A percentile compares a stretch with the other conserved stretches of the same genome.
phyloP scores from a whole-genome alignment of 1,139 yeast species.

The Scheffersomyces parashehatae region DNA sequence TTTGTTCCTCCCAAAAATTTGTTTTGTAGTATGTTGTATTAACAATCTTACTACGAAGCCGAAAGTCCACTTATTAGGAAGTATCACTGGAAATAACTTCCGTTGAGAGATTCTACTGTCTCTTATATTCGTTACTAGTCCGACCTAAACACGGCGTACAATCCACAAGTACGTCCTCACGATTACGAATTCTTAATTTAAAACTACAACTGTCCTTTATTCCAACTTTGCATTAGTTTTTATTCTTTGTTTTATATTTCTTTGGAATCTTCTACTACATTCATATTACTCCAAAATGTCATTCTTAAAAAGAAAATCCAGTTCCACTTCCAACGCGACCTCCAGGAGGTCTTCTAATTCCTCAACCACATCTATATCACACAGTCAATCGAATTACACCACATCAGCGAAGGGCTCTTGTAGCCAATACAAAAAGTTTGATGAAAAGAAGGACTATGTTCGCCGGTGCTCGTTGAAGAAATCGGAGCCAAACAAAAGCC shows the following conservation, averaged over 20 bases:
- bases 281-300: not conserved
- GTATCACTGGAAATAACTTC: too few species aligned
- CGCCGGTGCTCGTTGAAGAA: slow-evolving; percentile 39
- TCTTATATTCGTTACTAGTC: too few species aligned
- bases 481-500: slow-evolving; percentile 11
- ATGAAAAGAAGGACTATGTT: slow-evolving; percentile 47
- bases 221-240: not conserved
- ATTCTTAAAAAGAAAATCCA: not conserved
- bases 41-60: too few species aligned
- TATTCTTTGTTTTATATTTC: not conserved
- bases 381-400: not conserved
- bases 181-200: too few species aligned
- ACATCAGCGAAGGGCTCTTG: slow-evolving; percentile 15
- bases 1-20: too few species aligned
- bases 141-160: too few species aligned
- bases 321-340: not conserved
- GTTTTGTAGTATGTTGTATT: too few species aligned
- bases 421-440: slow-evolving; percentile 23
- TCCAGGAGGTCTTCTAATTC: slow-evolving; percentile 1
- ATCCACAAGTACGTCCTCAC: too few species aligned
- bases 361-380: not conserved
- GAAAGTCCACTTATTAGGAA: too few species aligned
- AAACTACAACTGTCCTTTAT: too few species aligned
- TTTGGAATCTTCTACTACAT: not conserved
- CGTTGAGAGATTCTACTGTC: too few species aligned